Percentiles rank a stretch among this genome's conserved stretches.
Conservation (phyloP, 2,329 filamentous ascomycete genomes). For the Xylariaceae sp. region DNA sequence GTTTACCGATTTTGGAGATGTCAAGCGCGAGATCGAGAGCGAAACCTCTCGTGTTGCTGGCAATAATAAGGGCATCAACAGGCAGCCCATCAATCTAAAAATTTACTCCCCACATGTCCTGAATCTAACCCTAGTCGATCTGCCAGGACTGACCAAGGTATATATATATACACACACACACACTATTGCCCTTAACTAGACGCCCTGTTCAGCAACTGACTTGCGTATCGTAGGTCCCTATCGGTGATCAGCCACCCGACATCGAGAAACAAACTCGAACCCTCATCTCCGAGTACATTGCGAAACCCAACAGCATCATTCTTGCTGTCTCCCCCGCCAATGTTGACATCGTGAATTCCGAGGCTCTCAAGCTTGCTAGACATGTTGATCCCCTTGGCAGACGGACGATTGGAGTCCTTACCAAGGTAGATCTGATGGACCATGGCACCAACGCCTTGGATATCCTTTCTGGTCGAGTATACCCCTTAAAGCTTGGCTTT, state of each 20-base stretch:
- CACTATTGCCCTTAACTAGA: constrained; percentile 13
- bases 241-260: constrained; percentile 94
- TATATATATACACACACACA: too few relatives aligned
- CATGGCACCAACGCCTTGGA: constrained; percentile 97
- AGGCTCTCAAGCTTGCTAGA: constrained; percentile 92
- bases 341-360: constrained; percentile 97
- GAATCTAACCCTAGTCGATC: constrained; percentile 92
- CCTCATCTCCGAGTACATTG: constrained; percentile 96
- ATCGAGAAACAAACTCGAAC: constrained; percentile 99
- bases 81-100: constrained; percentile 96
- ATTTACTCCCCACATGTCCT: constrained; percentile 97
- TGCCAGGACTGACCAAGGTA: constrained; percentile 94
- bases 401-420: constrained; percentile 94
- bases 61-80: constrained; percentile 97
- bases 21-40: constrained; percentile 95
- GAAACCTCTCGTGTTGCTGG: constrained; percentile 91
- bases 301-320: constrained; percentile 97
- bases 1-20: constrained; percentile 89
- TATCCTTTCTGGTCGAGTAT: constrained; percentile 95
- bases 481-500: constrained; percentile 94
- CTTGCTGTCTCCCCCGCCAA: constrained; percentile 96
- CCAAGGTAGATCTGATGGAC: constrained; percentile 97
- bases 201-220: constrained; percentile 18
- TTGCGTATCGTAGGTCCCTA: constrained; percentile 68
- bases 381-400: constrained; percentile 95